A percentile compares a stretch with the other conserved stretches of the same genome.
These are phyloP conservation scores for Trametes villosa DNA, from an alignment of 768 basidiomycete species.

Conservation along the genomic window DNA sequence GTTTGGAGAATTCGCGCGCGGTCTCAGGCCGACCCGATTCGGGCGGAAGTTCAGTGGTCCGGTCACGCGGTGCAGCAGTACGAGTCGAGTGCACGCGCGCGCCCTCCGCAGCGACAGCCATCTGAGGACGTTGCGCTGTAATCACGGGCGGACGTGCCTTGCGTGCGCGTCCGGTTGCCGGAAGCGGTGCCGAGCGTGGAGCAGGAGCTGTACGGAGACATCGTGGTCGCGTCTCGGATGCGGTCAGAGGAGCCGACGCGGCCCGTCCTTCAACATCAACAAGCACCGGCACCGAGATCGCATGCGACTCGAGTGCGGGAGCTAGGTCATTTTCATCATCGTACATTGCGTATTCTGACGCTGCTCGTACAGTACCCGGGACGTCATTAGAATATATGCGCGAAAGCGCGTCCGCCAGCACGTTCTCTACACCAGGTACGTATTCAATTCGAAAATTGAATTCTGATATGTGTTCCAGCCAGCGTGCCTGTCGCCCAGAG, in stretches of 20 bases:
- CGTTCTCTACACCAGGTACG: slow-evolving; percentile 35
- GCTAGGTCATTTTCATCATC: slow-evolving; percentile 20
- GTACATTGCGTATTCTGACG: slow-evolving; percentile 24
- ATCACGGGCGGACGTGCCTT: background rate
- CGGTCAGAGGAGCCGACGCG: background rate
- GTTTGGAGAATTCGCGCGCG: slow-evolving; percentile 7
- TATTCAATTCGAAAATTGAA: slow-evolving; percentile 38
- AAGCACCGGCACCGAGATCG: slow-evolving; percentile 21
- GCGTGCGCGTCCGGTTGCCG: background rate
- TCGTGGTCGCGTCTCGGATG: background rate
- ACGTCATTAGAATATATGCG: slow-evolving; percentile 24
- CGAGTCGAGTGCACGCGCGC: background rate
- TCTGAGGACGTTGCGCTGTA: background rate
- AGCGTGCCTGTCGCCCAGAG: slow-evolving; percentile 32
- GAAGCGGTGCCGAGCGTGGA: background rate
- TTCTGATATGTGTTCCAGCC: slow-evolving; percentile 35
- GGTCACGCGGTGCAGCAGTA: background rate
- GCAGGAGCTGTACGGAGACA: background rate
- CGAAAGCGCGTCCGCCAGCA: slow-evolving; percentile 32
- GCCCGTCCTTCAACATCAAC: slow-evolving; percentile 18
- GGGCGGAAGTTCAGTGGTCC: background rate
- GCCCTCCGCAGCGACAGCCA: background rate
- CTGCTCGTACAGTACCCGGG: slow-evolving; percentile 27
- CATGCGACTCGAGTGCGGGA: background rate
- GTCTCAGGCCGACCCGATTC: slow-evolving; percentile 15